phyloP scores from a whole-genome alignment of 495 filamentous ascomycete species.

The Hypoxylon intermedium region DNA sequence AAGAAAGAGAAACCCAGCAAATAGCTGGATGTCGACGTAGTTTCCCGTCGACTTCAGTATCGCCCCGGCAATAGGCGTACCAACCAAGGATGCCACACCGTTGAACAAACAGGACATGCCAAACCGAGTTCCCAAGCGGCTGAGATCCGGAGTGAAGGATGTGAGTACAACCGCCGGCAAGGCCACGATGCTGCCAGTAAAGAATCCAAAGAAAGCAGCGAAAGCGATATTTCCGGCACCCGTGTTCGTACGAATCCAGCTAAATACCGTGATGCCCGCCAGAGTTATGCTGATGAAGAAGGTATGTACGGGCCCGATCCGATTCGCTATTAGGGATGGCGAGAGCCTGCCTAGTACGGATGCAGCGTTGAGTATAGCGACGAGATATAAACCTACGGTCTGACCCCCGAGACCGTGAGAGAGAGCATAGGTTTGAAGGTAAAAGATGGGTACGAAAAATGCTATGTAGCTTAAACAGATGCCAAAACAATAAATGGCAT shows the following conservation, averaged over 20 bases:
- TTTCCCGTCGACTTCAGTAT: slow-evolving; percentile 40
- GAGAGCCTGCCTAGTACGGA: slow-evolving; percentile 56
- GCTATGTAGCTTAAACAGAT: slow-evolving; percentile 70
- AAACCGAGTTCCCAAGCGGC: slow-evolving; percentile 69
- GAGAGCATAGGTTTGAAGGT: slow-evolving; percentile 62
- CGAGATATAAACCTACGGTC: slow-evolving; percentile 51
- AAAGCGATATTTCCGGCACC: slow-evolving; percentile 49
- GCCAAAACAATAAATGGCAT: slow-evolving; percentile 56
- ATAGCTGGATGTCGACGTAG: slow-evolving; percentile 36
- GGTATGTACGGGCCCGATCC: slow-evolving; percentile 47
- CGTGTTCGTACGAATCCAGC: slow-evolving; percentile 46
- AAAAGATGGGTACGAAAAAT: slow-evolving; percentile 70
- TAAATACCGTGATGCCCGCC: slow-evolving; percentile 43
- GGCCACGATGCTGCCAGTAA: slow-evolving; percentile 70
- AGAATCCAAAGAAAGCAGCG: slow-evolving; percentile 50
- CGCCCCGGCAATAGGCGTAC: slow-evolving; percentile 70
- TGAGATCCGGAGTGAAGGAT: slow-evolving; percentile 64
- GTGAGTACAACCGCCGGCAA: slow-evolving; percentile 68
- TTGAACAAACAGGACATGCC: slow-evolving; percentile 68
- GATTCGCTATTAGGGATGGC: slow-evolving; percentile 51
- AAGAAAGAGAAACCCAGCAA: slow-evolving; percentile 29
- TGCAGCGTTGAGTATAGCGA: slow-evolving; percentile 56
- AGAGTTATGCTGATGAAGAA: slow-evolving; percentile 40
- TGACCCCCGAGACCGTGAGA: slow-evolving; percentile 58
- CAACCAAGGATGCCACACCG: slow-evolving; percentile 66